A percentile compares a stretch with the other conserved stretches of the same genome.
phyloP scores from a whole-genome alignment of 2,329 filamentous ascomycete species.

The Monosporascus sp. region DNA sequence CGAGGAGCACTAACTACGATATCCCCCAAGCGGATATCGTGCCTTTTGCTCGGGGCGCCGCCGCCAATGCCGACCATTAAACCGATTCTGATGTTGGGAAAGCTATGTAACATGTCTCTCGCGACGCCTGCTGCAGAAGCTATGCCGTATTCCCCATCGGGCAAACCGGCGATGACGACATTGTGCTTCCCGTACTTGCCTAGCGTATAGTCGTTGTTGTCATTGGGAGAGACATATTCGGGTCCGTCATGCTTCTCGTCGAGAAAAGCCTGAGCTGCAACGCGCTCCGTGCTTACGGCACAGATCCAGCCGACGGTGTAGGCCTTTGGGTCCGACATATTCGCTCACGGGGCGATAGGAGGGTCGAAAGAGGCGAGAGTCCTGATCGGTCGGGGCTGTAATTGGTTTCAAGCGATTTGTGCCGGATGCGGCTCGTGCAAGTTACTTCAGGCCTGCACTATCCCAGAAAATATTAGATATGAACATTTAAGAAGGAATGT shows the following conservation, averaged over 20 bases:
- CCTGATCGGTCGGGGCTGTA: too few species aligned
- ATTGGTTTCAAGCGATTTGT: too few species aligned
- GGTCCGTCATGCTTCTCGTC: constrained; percentile 9
- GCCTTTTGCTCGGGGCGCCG: constrained; percentile 7
- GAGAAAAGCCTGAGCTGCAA: neutral
- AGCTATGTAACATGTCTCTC: constrained; percentile 23
- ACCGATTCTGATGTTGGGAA: constrained; percentile 28
- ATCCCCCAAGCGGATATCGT: constrained; percentile 18
- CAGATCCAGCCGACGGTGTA: too few species aligned
- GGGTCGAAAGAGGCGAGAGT: too few species aligned
- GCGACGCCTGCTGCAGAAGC: constrained; percentile 26
- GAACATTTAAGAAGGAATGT: too few species aligned
- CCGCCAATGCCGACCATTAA: constrained; percentile 40
- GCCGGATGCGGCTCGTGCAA: too few species aligned
- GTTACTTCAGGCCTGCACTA: too few species aligned
- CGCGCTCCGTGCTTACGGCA: too few species aligned
- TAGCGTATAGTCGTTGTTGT: constrained; percentile 13
- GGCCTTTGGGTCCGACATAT: too few species aligned
- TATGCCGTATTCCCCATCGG: constrained; percentile 26
- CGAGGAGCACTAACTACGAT: constrained; percentile 16
- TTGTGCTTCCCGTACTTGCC: constrained; percentile 14
- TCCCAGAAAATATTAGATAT: too few species aligned
- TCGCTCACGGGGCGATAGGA: too few species aligned
- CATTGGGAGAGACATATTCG: neutral
- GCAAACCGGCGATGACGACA: constrained; percentile 16